Evolutionary conservation across 352 stramenopile species (phyloP).

Genomic region (Globisporangium iwayamae): DNA sequence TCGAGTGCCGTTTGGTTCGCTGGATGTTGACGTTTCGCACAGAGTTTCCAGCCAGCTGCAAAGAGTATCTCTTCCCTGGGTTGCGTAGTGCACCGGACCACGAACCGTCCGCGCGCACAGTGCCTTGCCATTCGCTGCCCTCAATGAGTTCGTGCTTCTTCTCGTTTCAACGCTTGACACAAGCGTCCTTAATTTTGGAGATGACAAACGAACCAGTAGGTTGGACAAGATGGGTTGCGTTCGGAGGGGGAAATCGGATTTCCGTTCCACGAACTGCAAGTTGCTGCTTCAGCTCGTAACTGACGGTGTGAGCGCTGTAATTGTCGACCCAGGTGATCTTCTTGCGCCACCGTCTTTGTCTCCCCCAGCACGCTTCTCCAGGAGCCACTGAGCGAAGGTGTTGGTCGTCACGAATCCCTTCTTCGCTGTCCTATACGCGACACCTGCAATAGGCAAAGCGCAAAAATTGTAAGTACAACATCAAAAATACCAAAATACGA

Average conservation of each 20-base stretch:
- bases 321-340: slow-evolving; percentile 26
- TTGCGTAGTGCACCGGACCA: slow-evolving; percentile 33
- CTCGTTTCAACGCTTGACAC: slow-evolving; percentile 20
- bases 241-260: slow-evolving; percentile 17
- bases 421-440: slow-evolving; percentile 19
- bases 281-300: slow-evolving; percentile 7
- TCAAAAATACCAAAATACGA: slow-evolving; percentile 2
- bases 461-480: background rate
- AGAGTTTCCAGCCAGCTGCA: slow-evolving; percentile 20
- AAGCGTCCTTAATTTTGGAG: slow-evolving; percentile 26
- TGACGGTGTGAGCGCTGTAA: slow-evolving; percentile 15
- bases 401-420: slow-evolving; percentile 26
- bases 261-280: slow-evolving; percentile 7
- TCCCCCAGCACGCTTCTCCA: slow-evolving; percentile 13
- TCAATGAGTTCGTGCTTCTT: slow-evolving; percentile 31
- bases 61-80: slow-evolving; percentile 25
- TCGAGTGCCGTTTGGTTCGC: slow-evolving; percentile 15
- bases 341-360: slow-evolving; percentile 1
- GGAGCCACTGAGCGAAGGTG: slow-evolving; percentile 24
- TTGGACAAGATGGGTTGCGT: slow-evolving; percentile 23
- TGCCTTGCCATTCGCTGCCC: slow-evolving; percentile 22
- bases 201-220: slow-evolving; percentile 32
- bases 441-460: slow-evolving; percentile 1
- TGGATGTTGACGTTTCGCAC: slow-evolving; percentile 20
- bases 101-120: slow-evolving; percentile 14